A percentile compares a stretch with the other conserved stretches of the same genome.
These are phyloP conservation scores for Pseudoperonospora humuli DNA, from an alignment of 352 stramenopile genomes.

Conservation along the genomic window DNA sequence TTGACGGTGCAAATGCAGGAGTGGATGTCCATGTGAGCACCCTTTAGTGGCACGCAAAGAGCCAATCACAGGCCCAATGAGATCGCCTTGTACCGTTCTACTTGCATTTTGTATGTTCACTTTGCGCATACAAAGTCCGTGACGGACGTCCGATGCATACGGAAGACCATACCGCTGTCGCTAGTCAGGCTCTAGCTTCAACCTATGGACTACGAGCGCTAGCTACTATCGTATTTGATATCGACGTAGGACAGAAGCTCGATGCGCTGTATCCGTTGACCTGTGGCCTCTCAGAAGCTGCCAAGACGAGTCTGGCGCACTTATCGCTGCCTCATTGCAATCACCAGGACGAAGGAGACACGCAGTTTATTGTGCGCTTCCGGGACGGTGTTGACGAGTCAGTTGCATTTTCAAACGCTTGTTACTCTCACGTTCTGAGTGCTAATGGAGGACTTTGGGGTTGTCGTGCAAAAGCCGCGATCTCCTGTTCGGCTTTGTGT, in stretches of 20 bases:
- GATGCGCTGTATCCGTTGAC: slow-evolving; percentile 48
- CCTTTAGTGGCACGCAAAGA: too few relatives aligned
- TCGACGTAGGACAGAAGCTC: slow-evolving; percentile 65
- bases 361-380: slow-evolving; percentile 78
- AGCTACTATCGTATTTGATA: slow-evolving; percentile 76
- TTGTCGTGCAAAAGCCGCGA: slow-evolving; percentile 10
- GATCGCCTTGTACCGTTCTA: too few relatives aligned
- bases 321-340: slow-evolving; percentile 81
- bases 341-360: slow-evolving; percentile 82
- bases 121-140: neutral
- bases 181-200: slow-evolving; percentile 2
- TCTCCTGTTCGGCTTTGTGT: slow-evolving; percentile 77
- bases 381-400: slow-evolving; percentile 29
- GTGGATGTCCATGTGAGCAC: too few relatives aligned
- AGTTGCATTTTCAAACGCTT: slow-evolving; percentile 2
- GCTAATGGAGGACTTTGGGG: slow-evolving; percentile 10
- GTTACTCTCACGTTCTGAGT: neutral
- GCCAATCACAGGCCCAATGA: too few relatives aligned
- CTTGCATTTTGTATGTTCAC: too few relatives aligned
- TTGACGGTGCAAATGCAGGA: too few relatives aligned
- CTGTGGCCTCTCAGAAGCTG: slow-evolving; percentile 38
- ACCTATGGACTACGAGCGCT: slow-evolving; percentile 51
- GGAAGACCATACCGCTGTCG: slow-evolving; percentile 1
- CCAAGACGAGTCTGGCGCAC: slow-evolving; percentile 63
- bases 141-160: neutral